These are phyloP conservation scores for Trichoderma gamsii DNA, from an alignment of 495 filamentous ascomycete genomes.

Conservation along the genomic window DNA sequence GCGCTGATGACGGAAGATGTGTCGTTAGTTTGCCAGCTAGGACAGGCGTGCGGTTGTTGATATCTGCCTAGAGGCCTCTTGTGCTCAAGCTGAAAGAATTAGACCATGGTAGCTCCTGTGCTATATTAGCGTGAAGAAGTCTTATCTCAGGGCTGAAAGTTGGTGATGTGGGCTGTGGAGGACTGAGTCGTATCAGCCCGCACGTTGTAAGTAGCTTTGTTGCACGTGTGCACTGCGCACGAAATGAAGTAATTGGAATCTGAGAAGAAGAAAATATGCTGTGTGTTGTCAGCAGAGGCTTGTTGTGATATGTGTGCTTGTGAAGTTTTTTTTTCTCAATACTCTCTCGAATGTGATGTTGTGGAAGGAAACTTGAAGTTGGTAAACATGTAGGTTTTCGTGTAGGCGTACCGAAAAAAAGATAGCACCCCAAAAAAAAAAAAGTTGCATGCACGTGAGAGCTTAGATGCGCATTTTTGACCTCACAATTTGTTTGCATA, in stretches of 20 bases:
- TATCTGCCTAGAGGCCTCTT: not conserved
- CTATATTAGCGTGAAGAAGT: not conserved
- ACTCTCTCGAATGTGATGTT: not conserved
- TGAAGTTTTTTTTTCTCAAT: not conserved
- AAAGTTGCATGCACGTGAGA: not conserved
- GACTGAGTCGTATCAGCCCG: not conserved
- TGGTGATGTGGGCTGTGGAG: not conserved
- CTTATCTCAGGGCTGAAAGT: not conserved
- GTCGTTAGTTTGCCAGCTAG: not conserved
- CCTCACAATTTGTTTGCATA: not conserved
- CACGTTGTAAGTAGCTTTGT: no score
- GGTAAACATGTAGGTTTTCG: not conserved
- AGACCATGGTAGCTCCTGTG: not conserved
- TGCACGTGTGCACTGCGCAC: not conserved
- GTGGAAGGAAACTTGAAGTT: not conserved
- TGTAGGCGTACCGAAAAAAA: not conserved
- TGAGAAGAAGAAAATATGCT: not conserved
- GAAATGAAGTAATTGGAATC: not conserved
- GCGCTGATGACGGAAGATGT: slow-evolving; percentile 1
- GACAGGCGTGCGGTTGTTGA: not conserved
- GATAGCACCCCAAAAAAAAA: not conserved
- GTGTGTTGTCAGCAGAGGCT: not conserved
- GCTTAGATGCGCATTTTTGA: not conserved
- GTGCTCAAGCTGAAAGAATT: not conserved
- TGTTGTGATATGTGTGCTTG: not conserved